Evolutionary conservation across 2,329 filamentous ascomycete species (phyloP), one percentile per base, ranked within the genome.

Genomic region (Xylaria sp.): DNA sequence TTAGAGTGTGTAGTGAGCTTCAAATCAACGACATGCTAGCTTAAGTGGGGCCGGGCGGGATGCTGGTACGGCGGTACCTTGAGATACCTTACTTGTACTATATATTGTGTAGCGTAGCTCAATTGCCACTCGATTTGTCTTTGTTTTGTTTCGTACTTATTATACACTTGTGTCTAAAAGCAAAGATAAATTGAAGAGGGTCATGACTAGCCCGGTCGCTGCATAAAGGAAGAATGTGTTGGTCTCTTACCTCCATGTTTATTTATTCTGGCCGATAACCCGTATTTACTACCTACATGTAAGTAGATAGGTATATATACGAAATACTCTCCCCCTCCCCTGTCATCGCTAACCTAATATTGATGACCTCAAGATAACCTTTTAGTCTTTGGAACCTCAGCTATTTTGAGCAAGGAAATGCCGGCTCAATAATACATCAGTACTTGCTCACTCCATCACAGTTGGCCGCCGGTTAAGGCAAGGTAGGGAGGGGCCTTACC

Each of bases 31-130:
- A 48, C 36, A 24, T 39, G 36, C 39, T 19, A 45, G 27, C 11
- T 32, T 62, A 34, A 62, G 60, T 62, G 60, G 60, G 50, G 27
- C 50, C 4, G 36, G 6, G 21, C 34, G 60, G 50, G 50, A 62
- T 17, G 34, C n/a, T 14, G 11, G 39, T 2, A 42, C 17, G 19
- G 8, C 34, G 11, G n/a, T 45, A 50, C 4, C 7, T 32, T 32
- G 11, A 55, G 30, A 27, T 55, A 55, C 42, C 42, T 19, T 19
- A 47, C n/a, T n/a, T n/a, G n/a, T n/a, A n/a, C n/a, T 19, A 19
- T n/a, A 12, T 47, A 2, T 47, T 5, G 9, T 14, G 39, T 42
- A 42, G 39, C 39, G 39, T 17, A 17, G 2, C 39, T 42, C 11
- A 45, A 45, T 39, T 39, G 36, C 12, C 12, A 39, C 36, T 39